A percentile compares a stretch with the other conserved stretches of the same genome.
phyloP scores from a whole-genome alignment of 805 yeast genomes.

The Suhomyces sp. region DNA sequence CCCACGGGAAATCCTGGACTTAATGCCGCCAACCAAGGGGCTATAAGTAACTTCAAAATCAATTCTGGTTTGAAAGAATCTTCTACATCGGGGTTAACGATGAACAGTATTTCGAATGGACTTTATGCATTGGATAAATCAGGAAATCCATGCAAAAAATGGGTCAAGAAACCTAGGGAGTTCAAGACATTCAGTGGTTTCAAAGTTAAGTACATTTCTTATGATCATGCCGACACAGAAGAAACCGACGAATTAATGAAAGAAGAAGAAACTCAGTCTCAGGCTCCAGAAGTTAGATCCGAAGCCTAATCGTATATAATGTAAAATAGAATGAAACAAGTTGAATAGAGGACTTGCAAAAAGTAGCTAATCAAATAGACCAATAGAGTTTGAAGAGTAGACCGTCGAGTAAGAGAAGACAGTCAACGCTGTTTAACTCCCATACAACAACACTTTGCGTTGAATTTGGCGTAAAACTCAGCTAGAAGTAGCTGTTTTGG shows the following conservation, averaged over 20 bases:
- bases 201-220: constrained; percentile 28
- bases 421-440: background rate
- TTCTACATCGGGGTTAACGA: constrained; percentile 40
- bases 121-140: constrained; percentile 32
- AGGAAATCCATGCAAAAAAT: constrained; percentile 32
- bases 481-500: background rate
- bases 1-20: constrained; percentile 4
- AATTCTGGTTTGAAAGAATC: constrained; percentile 40
- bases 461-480: background rate
- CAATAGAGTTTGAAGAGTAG: background rate
- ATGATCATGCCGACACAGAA: constrained; percentile 14
- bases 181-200: constrained; percentile 46
- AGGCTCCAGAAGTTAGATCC: background rate
- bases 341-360: background rate
- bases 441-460: background rate
- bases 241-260: constrained; percentile 1
- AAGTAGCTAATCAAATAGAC: background rate
- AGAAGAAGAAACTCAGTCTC: background rate
- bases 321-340: background rate
- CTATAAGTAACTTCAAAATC: constrained; percentile 24
- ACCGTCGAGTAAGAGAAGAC: background rate
- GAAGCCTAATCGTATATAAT: background rate
- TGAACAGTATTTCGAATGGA: constrained; percentile 29
- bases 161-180: constrained; percentile 33
- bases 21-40: constrained; percentile 6